A percentile compares a stretch with the other conserved stretches of the same genome.
Evolutionary conservation across 345 rosid genomes (phyloP).

Genomic region (Turnera subulata): DNA sequence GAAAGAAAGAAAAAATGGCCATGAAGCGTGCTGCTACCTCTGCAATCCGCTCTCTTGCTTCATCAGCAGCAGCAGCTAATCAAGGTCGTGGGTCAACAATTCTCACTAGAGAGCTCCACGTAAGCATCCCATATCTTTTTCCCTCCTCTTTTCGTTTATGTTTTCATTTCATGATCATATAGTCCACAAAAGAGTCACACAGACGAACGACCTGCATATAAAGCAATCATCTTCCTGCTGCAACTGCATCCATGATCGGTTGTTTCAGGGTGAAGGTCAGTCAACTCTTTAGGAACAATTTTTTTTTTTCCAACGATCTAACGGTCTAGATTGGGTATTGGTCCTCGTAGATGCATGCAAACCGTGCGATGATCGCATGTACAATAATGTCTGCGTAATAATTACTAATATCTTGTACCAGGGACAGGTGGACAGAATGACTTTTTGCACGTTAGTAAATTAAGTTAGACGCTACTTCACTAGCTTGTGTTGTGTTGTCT

Average conservation of each 20-base stretch:
- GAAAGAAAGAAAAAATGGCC: constrained; percentile 32
- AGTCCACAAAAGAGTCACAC: too few relatives aligned
- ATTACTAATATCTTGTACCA: background rate
- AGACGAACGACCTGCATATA: too few relatives aligned
- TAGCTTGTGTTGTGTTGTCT: too few relatives aligned
- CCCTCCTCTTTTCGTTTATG: background rate
- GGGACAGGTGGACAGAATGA: background rate
- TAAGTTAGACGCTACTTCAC: too few relatives aligned
- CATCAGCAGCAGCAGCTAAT: constrained; percentile 34
- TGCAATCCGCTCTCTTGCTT: constrained; percentile 43
- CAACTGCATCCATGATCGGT: too few relatives aligned
- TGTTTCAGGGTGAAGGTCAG: background rate
- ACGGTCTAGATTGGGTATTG: constrained; percentile 2
- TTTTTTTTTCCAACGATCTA: too few relatives aligned
- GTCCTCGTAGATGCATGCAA: too few relatives aligned
- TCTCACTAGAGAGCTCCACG: constrained; percentile 51
- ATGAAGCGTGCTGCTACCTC: constrained; percentile 52
- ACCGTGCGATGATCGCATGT: background rate
- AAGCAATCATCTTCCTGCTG: too few relatives aligned
- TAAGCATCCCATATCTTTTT: constrained; percentile 27
- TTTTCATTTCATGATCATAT: too few relatives aligned
- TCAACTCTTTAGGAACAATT: too few relatives aligned
- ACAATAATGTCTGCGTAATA: background rate
- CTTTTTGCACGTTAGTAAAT: background rate
- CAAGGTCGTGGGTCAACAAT: constrained; percentile 21